phyloP scores from a whole-genome alignment of 2,329 filamentous ascomycete species.

The Colletotrichum lindemuthianum region DNA sequence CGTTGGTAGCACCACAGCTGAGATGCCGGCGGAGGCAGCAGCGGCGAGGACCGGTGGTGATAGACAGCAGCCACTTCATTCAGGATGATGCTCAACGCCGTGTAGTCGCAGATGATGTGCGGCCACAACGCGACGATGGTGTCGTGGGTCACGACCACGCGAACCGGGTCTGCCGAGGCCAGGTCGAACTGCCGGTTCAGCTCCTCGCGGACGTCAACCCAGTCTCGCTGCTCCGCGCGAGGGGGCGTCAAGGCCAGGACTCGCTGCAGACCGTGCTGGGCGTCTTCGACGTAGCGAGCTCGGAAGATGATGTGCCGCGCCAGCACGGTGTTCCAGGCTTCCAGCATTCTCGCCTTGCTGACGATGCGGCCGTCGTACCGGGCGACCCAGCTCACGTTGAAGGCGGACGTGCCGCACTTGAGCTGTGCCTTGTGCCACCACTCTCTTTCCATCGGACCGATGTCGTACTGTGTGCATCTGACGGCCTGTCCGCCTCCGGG shows the following conservation, averaged over 20 bases:
- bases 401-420: constrained; percentile 37
- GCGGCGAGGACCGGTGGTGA: constrained; percentile 22
- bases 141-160: constrained; percentile 40
- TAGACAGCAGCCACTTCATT: constrained; percentile 40
- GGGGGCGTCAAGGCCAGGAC: constrained; percentile 5
- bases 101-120: constrained; percentile 48
- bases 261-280: background rate
- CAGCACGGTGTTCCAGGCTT: constrained; percentile 39
- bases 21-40: background rate
- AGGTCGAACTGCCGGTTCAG: constrained; percentile 42
- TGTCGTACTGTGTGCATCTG: background rate
- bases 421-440: constrained; percentile 5
- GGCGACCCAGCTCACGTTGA: constrained; percentile 42
- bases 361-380: constrained; percentile 24
- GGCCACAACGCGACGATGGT: constrained; percentile 40
- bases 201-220: constrained; percentile 32
- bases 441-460: constrained; percentile 2
- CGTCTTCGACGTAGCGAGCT: constrained; percentile 18
- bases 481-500: background rate
- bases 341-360: constrained; percentile 34
- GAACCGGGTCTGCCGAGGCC: constrained; percentile 37
- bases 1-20: background rate
- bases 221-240: constrained; percentile 7
- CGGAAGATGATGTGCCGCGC: constrained; percentile 29
- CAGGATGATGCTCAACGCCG: constrained; percentile 42